Evolutionary conservation across 495 filamentous ascomycete genomes (phyloP), one percentile per base, ranked within the genome.

Genomic region (Darksidea phi): DNA sequence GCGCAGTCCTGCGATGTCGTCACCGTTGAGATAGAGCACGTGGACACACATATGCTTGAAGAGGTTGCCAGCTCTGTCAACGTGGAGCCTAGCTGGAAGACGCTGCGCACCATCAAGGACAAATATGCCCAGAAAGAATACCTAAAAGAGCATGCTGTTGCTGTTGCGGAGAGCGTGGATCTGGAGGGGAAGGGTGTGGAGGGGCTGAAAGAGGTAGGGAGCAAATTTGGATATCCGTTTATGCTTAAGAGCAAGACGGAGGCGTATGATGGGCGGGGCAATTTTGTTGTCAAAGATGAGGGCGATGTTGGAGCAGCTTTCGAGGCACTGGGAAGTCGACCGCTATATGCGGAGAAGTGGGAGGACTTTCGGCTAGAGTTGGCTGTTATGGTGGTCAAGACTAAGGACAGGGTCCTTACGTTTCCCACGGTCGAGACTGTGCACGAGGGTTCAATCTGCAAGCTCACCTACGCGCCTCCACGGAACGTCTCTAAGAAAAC

Each of bases 11-110:
- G 88, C 65, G 90, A 96, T 71, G 82, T 96, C 13, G 74, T 98
- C 28, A 97, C 95, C 7, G 88, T 94, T n/a, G 94, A 98, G 72
- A 97, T 97, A 63, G 94, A 98, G 75, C 94, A 98, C 77, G 91
- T 98, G 55, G 86, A 98, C 67, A 96, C 93, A 43, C 77, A 90
- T 48, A 88, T 91, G n/a, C 80, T 97, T 28, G 89, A 96, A 72
- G 87, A 95, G 59, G 81, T 96, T 43, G 83, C 85, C 13, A 41
- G 58, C 10, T 74, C 75, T 34, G 65, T 84, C 0, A 73, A 80
- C 18, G 81, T 95, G n/a, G 88, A 96, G 70, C 94, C 94, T 18
- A 88, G 84, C 57, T 96, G 90, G 90, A 81, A 82, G 74, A 95
- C 94, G 8, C 84, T 97, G 56, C 85, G 90, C 20, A 86, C 85